These are phyloP conservation scores for Penicillium brevicompactum DNA, from an alignment of 2,329 filamentous ascomycete species.

Conservation along the genomic window DNA sequence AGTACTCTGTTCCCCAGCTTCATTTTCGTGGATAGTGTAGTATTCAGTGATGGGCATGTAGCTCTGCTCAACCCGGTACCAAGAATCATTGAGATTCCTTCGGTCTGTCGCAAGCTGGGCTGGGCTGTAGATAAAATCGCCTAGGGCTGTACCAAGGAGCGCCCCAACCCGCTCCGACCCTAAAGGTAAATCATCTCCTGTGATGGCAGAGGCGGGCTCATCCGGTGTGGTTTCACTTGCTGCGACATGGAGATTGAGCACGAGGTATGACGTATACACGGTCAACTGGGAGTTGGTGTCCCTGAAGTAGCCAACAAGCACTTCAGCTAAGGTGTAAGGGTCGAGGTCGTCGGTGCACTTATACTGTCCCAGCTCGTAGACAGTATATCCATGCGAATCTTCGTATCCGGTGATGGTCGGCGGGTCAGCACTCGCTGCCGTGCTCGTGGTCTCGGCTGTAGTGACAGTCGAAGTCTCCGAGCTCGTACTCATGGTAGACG, in stretches of 20 bases:
- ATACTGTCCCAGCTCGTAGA: conserved; percentile 55
- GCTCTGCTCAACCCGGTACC: conserved; percentile 51
- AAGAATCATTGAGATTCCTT: conserved; percentile 59
- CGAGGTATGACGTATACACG: conserved; percentile 56
- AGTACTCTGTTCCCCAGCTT: conserved; percentile 48
- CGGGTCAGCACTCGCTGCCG: conserved; percentile 22
- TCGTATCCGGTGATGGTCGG: conserved; percentile 26
- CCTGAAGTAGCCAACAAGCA: conserved; percentile 57
- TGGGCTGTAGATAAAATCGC: conserved; percentile 58
- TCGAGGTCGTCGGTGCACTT: conserved; percentile 58
- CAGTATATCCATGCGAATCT: conserved; percentile 29
- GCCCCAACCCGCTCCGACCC: conserved; percentile 48
- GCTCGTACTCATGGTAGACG: conserved; percentile 10
- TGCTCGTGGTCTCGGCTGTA: conserved; percentile 19
- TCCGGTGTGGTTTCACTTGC: conserved; percentile 45
- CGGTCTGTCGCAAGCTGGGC: conserved; percentile 53
- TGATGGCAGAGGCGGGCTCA: conserved; percentile 44
- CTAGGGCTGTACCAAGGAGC: conserved; percentile 52
- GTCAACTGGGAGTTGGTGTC: conserved; percentile 57
- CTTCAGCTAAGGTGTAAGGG: conserved; percentile 51
- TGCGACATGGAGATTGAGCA: conserved; percentile 63
- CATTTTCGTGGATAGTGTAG: conserved; percentile 47
- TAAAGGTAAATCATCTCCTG: conserved; percentile 48
- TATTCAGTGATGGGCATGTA: conserved; percentile 56
- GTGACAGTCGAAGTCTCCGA: conserved; percentile 21